Base-by-base conservation (phyloP, 2,329 filamentous ascomycete genomes). In the Aspergillus sojae region DNA sequence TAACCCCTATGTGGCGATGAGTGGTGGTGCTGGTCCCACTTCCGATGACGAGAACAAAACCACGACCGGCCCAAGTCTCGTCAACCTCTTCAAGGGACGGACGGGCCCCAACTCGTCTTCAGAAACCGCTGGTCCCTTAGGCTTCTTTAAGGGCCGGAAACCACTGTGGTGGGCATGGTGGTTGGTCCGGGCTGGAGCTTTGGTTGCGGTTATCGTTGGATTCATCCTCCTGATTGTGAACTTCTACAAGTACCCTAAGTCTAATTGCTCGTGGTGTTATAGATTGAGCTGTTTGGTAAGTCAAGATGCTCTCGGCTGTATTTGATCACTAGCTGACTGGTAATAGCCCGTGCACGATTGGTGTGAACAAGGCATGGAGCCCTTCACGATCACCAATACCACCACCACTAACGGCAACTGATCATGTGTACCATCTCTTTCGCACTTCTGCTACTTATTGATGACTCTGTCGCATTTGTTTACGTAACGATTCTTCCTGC, bases 131-230 rank as follows among this genome's bases (percentile, higher is more conserved):
- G 67, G 66, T 36, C 73, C 71, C 0, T 67, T 86, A 0, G 89
- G 88, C 6, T 97, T 97, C 79, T 98, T 98, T 82, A 94, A 94
- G 76, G 93, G 92, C 23, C 87, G 95, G 21, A 97, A 96, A 77
- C 91, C 91, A 26, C 84, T 97, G 9, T 99, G 95, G 95, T 99
- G 95, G 95, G 91, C 83, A 6, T 99, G 95, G 95, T 98, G 94
- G 94, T 79, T 97, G 26, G 85, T 98, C 32, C 87, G 95, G 21
- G 91, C 86, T 1, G 92, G 86, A 0, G 89, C 91, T 28, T 81
- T 99, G 58, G 85, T 97, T 9, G 85, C 89, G n/a, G 91, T 94
- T 39, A 83, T 97, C 41, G 85, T 96, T 46, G 90, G 90, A 1
- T 97, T 98, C 76, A 91, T 97, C 65, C 81, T 97, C 52, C 82